Evolutionary conservation across 1,284 basidiomycete species (phyloP), one percentile per base, ranked within the genome.

Genomic region (Cryptococcus hybrid): DNA sequence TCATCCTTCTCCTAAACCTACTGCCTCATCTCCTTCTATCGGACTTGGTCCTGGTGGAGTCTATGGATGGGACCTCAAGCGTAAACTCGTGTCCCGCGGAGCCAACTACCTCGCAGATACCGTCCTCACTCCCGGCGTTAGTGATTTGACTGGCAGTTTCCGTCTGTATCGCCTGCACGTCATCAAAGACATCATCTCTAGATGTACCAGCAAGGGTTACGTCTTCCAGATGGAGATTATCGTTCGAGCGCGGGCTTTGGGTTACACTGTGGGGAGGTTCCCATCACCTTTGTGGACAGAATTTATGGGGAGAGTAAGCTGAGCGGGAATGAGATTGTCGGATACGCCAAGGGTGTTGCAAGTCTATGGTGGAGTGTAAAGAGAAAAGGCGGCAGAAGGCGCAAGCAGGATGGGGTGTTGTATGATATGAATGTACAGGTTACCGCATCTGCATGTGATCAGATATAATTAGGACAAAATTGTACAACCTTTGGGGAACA

Each of bases 171-270:
- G 88, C 47, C 77, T 85, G 12, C 82, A 83, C 1, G 90, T 90
- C 5, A 81, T 95, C 57, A 83, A 83, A 52, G 86, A 89, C 65
- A 88, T 95, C 68, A 94, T 95, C 68, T 83, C 85, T 5, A 82
- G 87, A 63, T 91, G 88, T 7, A 84, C 87, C 60, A 91, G 89
- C 13, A 89, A 89, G 64, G 92, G 92, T 2, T 95, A 94, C 69
- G 92, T 95, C 12, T 94, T 95, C 81, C 92, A 95, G 80, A 95
- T 95, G 92, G 92, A 95, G 77, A 94, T 94, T 85, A 92, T 94
- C 83, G 92, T 92, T 34, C 85, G 92, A 3, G 92, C 92, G 2
- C 83, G 86, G 48, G 84, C 88, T 1, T 79, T 89, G 51, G 90
- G 89, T 6, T 94, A 91, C 78, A 84, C 83, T 5, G 85, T 95